Percentiles rank a stretch among this genome's conserved stretches.
phyloP scores from a whole-genome alignment of 2,329 filamentous ascomycete genomes.

The Plenodomus tracheiphilus region DNA sequence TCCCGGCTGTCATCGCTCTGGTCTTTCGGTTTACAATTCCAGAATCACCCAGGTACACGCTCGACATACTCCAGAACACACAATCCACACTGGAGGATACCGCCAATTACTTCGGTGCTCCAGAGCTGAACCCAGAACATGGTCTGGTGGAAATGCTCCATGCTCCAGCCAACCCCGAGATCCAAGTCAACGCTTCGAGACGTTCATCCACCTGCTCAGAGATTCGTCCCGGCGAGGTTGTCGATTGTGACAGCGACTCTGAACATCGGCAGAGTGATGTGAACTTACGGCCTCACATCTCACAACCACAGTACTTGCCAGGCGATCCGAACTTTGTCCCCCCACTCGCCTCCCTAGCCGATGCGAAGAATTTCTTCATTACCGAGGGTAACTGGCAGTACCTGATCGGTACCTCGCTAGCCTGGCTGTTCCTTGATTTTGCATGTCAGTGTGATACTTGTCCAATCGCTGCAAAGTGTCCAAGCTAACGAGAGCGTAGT shows the following conservation, averaged over 20 bases:
- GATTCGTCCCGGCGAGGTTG: conserved; percentile 31
- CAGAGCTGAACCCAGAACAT: conserved; percentile 26
- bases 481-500: conserved; percentile 10
- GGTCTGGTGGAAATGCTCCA: conserved; percentile 35
- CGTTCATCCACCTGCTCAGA: conserved; percentile 27
- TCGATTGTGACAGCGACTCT: conserved; percentile 32
- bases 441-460: conserved; percentile 23
- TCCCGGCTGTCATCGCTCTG: conserved; percentile 36
- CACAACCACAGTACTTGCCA: conserved; percentile 17
- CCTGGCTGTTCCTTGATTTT: conserved; percentile 43
- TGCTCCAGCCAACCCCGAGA: conserved; percentile 9
- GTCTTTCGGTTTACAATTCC: conserved; percentile 48
- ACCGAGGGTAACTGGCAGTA: conserved; percentile 43
- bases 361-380: conserved; percentile 41
- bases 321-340: conserved; percentile 53
- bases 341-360: conserved; percentile 36
- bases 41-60: conserved; percentile 45
- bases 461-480: not conserved
- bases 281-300: conserved; percentile 4
- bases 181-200: conserved; percentile 7
- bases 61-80: conserved; percentile 45
- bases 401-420: conserved; percentile 41
- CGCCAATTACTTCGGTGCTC: conserved; percentile 35
- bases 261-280: conserved; percentile 16
- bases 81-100: conserved; percentile 39